Base-by-base conservation (phyloP, 2,329 filamentous ascomycete genomes). In the Phoma sp. region DNA sequence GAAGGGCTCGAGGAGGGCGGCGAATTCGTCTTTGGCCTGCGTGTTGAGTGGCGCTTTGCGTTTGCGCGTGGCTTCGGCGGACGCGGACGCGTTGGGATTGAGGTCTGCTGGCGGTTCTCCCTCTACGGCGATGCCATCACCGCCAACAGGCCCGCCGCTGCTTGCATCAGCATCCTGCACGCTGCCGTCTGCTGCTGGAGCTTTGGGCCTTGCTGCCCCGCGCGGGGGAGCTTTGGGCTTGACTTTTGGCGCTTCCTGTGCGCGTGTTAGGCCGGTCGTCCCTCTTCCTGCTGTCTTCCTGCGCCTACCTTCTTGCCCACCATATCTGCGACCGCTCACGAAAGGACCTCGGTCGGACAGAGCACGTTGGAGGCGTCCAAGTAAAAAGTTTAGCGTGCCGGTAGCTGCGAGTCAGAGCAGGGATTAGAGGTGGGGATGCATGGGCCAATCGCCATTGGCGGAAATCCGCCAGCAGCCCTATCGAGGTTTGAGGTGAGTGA, bases 1-100 rank as follows among this genome's bases (percentile, higher is more conserved):
- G 69, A 89, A 89, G 0, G 87, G 87, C 67, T 89, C 81, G 21
- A 90, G 80, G 21, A 89, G 78, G 30, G 85, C 84, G 66, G 88
- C 84, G 66, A 87, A 87, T 17, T 79, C 79, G 57, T 80, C 78
- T 50, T 79, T 77, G 33, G 60, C 64, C n/a, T 66, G 66, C 39
- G 60, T 63, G 46, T 56, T 53, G 38, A 60, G 61, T 48, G 67
- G 61, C 42, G 67, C 65, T 54, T 61, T 63, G 56, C 67, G 66
- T 48, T 67, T 68, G 23, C 66, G 64, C 37, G 64, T 64, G 47
- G 63, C 57, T 46, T 72, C 67, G 30, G 67, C 33, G 28, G 60
- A 57, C 32, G 53, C 62, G 18, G 65, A 61, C 20, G 66, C 60
- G 17, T 57, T 52, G 1, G 58, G 57, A 20, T 67, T 63, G 17